phyloP scores from a whole-genome alignment of 352 stramenopile species.

The Globisporangium perplexum region DNA sequence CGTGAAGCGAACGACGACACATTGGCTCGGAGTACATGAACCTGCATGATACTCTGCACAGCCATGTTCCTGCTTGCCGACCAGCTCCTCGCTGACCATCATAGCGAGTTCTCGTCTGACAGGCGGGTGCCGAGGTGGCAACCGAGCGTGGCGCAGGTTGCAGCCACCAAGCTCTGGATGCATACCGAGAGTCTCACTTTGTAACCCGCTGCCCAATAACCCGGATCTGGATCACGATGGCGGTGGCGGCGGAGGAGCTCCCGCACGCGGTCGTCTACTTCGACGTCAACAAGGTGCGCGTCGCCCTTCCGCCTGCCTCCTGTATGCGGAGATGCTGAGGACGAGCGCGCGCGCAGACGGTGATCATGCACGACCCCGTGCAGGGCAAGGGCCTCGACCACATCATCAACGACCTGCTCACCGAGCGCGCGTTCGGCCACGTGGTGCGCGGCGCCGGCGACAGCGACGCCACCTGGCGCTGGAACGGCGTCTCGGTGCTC shows the following conservation, averaged over 20 bases:
- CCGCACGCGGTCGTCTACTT: slow-evolving; percentile 71
- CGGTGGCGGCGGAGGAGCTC: neutral
- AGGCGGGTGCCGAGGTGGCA: too few species aligned
- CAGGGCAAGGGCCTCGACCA: slow-evolving; percentile 68
- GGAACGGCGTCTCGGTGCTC: slow-evolving; percentile 32
- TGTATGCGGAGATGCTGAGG: neutral
- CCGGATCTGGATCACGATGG: too few species aligned
- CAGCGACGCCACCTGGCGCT: slow-evolving; percentile 32
- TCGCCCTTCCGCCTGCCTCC: neutral
- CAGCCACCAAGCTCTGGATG: too few species aligned
- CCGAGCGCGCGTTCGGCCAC: slow-evolving; percentile 39
- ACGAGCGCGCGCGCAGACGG: slow-evolving; percentile 25
- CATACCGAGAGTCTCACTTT: too few species aligned
- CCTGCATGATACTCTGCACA: too few species aligned
- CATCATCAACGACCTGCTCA: slow-evolving; percentile 75
- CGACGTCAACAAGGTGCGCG: slow-evolving; percentile 71
- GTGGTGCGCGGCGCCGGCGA: slow-evolving; percentile 13
- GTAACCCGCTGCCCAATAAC: too few species aligned
- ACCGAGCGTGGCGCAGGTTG: too few species aligned
- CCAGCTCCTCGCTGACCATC: too few species aligned
- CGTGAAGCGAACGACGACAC: too few species aligned
- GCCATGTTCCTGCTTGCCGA: too few species aligned
- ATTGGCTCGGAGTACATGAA: too few species aligned
- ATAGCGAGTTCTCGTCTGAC: too few species aligned
- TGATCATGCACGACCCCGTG: slow-evolving; percentile 82